phyloP scores from a whole-genome alignment of 495 filamentous ascomycete species.

The Lasiosphaeria hispida region DNA sequence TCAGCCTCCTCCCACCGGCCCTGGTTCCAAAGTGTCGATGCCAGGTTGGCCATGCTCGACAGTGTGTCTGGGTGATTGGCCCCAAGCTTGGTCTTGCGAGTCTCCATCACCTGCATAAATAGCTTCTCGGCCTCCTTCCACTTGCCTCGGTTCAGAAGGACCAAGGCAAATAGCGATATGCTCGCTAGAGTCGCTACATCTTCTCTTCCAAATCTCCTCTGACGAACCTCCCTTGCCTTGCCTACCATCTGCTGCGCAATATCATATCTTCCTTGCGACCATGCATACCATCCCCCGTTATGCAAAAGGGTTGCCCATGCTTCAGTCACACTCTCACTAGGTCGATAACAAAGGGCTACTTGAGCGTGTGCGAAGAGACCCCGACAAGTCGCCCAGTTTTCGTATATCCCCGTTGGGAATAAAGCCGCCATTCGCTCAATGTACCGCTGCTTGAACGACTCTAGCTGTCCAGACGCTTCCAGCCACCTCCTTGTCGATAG shows the following conservation, averaged over 20 bases:
- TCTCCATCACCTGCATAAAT: too few relatives aligned
- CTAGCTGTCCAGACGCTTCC: slow-evolving; percentile 26
- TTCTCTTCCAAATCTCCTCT: slow-evolving; percentile 12
- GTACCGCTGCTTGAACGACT: slow-evolving; percentile 37
- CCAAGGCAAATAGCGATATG: slow-evolving; percentile 7
- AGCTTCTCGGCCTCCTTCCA: slow-evolving; percentile 9
- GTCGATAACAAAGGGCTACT: slow-evolving; percentile 14
- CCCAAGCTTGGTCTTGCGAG: too few relatives aligned
- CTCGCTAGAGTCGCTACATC: slow-evolving; percentile 7
- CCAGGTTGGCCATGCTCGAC: too few relatives aligned
- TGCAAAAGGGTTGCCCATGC: slow-evolving; percentile 21
- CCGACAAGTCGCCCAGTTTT: slow-evolving; percentile 32
- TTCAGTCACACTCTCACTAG: slow-evolving; percentile 11
- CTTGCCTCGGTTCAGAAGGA: background rate
- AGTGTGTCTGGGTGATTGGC: too few relatives aligned
- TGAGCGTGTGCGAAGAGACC: slow-evolving; percentile 22
- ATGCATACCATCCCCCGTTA: slow-evolving; percentile 26
- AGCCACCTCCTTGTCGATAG: slow-evolving; percentile 46
- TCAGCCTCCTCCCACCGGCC: too few relatives aligned
- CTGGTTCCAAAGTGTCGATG: too few relatives aligned
- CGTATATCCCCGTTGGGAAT: slow-evolving; percentile 40
- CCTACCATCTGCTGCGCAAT: slow-evolving; percentile 16
- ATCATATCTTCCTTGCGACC: slow-evolving; percentile 22
- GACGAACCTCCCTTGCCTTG: slow-evolving; percentile 8
- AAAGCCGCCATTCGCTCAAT: slow-evolving; percentile 31